Base-by-base conservation (phyloP, 2,329 filamentous ascomycete species). In the Phialophora verrucosa region DNA sequence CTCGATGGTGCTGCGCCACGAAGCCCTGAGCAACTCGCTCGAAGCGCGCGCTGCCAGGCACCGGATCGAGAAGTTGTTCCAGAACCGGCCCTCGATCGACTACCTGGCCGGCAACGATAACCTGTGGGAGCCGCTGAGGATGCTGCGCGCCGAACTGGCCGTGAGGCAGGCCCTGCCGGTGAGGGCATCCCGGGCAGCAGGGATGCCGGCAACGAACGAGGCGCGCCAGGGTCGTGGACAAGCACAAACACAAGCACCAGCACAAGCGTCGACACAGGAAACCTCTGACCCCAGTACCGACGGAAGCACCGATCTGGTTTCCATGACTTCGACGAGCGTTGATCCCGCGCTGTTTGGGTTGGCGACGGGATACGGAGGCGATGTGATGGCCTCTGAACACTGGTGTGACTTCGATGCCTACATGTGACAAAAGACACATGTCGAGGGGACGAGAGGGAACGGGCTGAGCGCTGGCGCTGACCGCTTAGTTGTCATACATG, bases 1-100 rank as follows among this genome's bases (percentile, higher is more conserved):
- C 25, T 64, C 62, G 14, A 64, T 59, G 62, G 62, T 64, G 3
- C 55, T 64, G 10, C 62, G 62, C 55, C 62, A 64, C 55, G 62
- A 64, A n/a, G 62, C 55, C 5, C 55, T 64, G 5, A 64, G 55
- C 38, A 23, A 32, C 31, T 59, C 42, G 29, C 44, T 47, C 54
- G 62, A 64, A 49, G 62, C 62, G 10, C 62, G 62, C 29, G 62
- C 55, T 25, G 62, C 55, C 14, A 59, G 62, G 17, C 14, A 42
- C 14, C 62, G 62, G 8, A 64, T 64, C 55, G 55, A 59, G 25
- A 47, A 25, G 10, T 17, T 64, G 14, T 64, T 64, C 47, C 55
- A 47, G 55, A 64, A 64, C 27, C 55, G 62, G 12, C 47, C 62
- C n/a, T 59, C 62, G 42, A 53, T 59, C 31, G 62, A 64, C 20